Percentiles rank a stretch among this genome's conserved stretches.
Evolutionary conservation across 2,329 filamentous ascomycete species (phyloP).

Genomic region (Fusarium illudens): DNA sequence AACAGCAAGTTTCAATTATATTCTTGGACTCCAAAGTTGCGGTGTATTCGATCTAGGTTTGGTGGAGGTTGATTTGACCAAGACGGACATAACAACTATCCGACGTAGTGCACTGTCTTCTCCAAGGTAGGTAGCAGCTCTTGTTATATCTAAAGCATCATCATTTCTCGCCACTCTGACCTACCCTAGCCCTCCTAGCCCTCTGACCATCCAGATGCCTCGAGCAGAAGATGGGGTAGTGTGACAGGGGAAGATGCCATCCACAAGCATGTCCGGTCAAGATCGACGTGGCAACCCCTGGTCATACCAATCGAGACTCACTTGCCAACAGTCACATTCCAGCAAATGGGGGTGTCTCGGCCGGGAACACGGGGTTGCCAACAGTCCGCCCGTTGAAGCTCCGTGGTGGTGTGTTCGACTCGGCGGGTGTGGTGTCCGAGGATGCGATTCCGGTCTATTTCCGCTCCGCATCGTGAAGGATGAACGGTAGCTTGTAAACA

Average conservation of each 20-base stretch:
- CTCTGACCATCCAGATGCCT: neutral
- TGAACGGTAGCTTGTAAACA: neutral
- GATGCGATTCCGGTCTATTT: neutral
- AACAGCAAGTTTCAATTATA: accelerated
- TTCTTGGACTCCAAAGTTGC: neutral
- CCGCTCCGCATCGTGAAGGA: neutral
- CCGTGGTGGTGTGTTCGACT: constrained; percentile 1
- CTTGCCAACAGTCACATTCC: neutral
- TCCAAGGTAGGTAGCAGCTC: no score
- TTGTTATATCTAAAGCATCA: neutral
- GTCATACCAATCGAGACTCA: neutral
- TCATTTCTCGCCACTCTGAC: neutral
- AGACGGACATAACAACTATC: no score
- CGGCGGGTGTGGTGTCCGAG: neutral
- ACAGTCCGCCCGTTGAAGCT: constrained; percentile 6
- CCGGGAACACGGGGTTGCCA: constrained; percentile 18
- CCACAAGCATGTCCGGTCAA: neutral
- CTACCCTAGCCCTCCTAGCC: neutral
- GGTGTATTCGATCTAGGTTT: no score
- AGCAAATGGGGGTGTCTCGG: constrained; percentile 15
- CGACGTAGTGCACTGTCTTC: no score
- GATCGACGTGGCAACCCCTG: neutral
- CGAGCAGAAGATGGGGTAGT: neutral
- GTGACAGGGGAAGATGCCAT: neutral
- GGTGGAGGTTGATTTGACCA: no score